Base-by-base conservation (phyloP, 192 early-diverging fungal species). In the Podila clonocystis region DNA sequence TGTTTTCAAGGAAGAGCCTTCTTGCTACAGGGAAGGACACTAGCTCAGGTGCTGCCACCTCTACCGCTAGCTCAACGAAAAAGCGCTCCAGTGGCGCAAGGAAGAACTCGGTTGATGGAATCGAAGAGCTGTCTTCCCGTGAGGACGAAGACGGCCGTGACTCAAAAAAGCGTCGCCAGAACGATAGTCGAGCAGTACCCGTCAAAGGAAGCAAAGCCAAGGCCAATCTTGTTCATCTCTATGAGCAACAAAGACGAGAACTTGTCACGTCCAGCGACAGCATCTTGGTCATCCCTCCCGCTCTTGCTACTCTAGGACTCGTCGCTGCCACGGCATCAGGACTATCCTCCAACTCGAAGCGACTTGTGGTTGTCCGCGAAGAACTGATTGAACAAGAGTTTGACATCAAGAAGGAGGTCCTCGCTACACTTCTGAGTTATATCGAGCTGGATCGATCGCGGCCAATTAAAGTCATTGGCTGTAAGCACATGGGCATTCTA, bases 321-420 rank as follows among this genome's bases (percentile, higher is more conserved):
- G 41, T 45, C 41, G 41, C 17, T 45, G 41, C 41, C 15, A 24
- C 22, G 1, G 26, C 50, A 29, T 34, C 12, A 9, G n/a, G 28
- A 34, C 3, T 4, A 13, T 20, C 9, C 12, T 15, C 11, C 50
- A 4, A 12, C 24, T 24, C 36, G 48, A 78, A 48, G 50, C 50
- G 77, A 22, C 9, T 80, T 22, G 77, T 80, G 15, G 67, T 73
- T 13, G 66, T 80, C 5, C 65, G 77, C 3, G 66, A 80, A 38
- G 77, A 80, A 28, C 52, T 72, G 8, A 50, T 58, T 4, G 70
- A 69, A 26, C 65, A 80, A 17, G 77, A 80, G 57, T 80, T 73
- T 65, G 77, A 80, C 29, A 80, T 80, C 62, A 80, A 80, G 58
- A 73, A 72, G 45, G 77, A 80, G 41, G 77, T 80, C 15, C 31